These are phyloP conservation scores for Rosa rugosa DNA, from an alignment of 306 rosid species.

Conservation along the genomic window DNA sequence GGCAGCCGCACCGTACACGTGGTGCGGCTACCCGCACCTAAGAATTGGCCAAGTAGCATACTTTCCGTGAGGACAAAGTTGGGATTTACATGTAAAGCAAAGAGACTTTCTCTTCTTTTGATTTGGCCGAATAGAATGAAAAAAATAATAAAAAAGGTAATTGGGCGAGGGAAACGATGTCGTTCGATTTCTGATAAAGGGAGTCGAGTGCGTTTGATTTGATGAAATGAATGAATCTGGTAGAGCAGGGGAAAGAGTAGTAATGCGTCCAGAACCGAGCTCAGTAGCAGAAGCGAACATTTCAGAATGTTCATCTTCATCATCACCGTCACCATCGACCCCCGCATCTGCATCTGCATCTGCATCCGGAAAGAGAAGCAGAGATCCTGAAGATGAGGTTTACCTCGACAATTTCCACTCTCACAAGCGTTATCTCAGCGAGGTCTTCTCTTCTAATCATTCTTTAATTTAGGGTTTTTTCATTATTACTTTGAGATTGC, in stretches of 20 bases:
- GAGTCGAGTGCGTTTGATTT: not conserved
- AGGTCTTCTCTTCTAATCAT: conserved; percentile 41
- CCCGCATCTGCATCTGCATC: conserved; percentile 6
- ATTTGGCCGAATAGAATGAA: too few relatives aligned
- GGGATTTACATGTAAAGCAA: too few relatives aligned
- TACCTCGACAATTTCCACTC: conserved; percentile 93
- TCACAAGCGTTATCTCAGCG: conserved; percentile 97
- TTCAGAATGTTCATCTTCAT: not conserved
- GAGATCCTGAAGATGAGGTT: conserved; percentile 98
- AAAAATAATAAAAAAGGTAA: too few relatives aligned
- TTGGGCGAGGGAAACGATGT: not conserved
- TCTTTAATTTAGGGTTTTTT: not conserved
- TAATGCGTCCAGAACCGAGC: conserved; percentile 77
- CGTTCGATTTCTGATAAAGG: not conserved
- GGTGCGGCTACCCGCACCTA: too few relatives aligned
- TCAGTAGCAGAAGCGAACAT: conserved; percentile 19
- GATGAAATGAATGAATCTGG: not conserved
- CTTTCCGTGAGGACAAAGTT: too few relatives aligned
- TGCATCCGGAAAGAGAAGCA: conserved; percentile 54
- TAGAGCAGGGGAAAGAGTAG: not conserved
- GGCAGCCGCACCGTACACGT: too few relatives aligned
- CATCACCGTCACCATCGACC: too few relatives aligned
- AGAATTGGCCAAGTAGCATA: too few relatives aligned
- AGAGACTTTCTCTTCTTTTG: too few relatives aligned
- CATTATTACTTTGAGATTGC: not conserved